phyloP scores from a whole-genome alignment of 1,139 yeast species.

The Blastobotrys buckinghamii region DNA sequence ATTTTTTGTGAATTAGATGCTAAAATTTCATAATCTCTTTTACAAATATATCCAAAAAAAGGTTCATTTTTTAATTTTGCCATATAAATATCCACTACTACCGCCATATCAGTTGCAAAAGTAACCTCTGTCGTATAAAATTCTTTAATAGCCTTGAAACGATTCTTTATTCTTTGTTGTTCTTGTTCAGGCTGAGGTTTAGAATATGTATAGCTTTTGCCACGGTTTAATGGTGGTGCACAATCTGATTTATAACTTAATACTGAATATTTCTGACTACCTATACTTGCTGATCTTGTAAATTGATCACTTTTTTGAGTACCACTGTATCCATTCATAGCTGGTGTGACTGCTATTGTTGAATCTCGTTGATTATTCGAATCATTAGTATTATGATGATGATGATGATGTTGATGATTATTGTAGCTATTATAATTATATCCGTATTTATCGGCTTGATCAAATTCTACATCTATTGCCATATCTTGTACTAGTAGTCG shows the following conservation, averaged over 20 bases:
- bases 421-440: no score
- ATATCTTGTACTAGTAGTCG: no score
- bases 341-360: constrained; percentile 4
- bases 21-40: constrained; percentile 26
- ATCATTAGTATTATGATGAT: no score
- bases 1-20: constrained; percentile 32
- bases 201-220: constrained; percentile 1
- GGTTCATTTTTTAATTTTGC: constrained; percentile 24
- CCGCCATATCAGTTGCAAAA: constrained; percentile 34
- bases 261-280: background rate
- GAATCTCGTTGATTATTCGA: no score
- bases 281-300: background rate
- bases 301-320: background rate
- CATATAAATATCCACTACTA: constrained; percentile 30
- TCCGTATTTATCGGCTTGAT: no score
- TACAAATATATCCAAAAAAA: constrained; percentile 26
- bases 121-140: constrained; percentile 33
- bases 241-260: background rate
- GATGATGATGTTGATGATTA: no score
- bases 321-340: background rate
- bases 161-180: constrained; percentile 21
- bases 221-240: background rate
- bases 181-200: constrained; percentile 11
- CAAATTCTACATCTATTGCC: background rate
- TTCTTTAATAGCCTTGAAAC: constrained; percentile 33